Evolutionary conservation across 495 filamentous ascomycete genomes (phyloP), one percentile per base, ranked within the genome.

Genomic region (Lasiosphaeria miniovina): DNA sequence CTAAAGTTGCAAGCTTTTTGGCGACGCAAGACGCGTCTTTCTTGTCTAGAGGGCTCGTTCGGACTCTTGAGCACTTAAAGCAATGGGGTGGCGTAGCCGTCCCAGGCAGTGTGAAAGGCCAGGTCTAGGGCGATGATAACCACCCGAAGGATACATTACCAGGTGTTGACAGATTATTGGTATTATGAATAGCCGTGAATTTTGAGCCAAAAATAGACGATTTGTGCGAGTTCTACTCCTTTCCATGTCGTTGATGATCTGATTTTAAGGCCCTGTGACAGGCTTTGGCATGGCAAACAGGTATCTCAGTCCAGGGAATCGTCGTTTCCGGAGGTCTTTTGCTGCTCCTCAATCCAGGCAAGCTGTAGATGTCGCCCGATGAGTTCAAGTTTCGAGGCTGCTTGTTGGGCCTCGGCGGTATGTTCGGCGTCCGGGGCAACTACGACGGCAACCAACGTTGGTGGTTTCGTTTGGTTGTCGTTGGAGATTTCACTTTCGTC

Each of bases 1-100:
- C 75, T 93, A 90, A 73, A 54, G 53, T 2, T 41, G 4, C 9
- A 8, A n/a, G 11, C 15, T 9, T 46, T 24, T 24, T 24, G 24
- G 24, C 24, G 24, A 24, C 24, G 24, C 24, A 24, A 24, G 24
- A 24, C 24, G 24, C 24, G 24, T 24, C 24, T 24, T 24, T 24
- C 24, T 24, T 24, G 2, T 24, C 24, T 24, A 24, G 24, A 24
- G 24, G 24, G 24, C 24, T 45, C 24, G 24, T 24, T 24, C 24
- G 24, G 24, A 24, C 24, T 24, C 24, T 24, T 24, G 24, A 24
- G 24, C 24, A 24, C 24, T 24, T 24, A 24, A 24, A 24, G 24
- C 24, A 24, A 24, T 24, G 24, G 24, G 24, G 2, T 24, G 24
- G 24, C 24, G 24, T 24, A 24, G 24, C 24, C 24, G 24, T 24